Percentiles rank a stretch among this genome's conserved stretches.
Conservation (phyloP, 1,284 basidiomycete species). For the Cystobasidium slooffiae region DNA sequence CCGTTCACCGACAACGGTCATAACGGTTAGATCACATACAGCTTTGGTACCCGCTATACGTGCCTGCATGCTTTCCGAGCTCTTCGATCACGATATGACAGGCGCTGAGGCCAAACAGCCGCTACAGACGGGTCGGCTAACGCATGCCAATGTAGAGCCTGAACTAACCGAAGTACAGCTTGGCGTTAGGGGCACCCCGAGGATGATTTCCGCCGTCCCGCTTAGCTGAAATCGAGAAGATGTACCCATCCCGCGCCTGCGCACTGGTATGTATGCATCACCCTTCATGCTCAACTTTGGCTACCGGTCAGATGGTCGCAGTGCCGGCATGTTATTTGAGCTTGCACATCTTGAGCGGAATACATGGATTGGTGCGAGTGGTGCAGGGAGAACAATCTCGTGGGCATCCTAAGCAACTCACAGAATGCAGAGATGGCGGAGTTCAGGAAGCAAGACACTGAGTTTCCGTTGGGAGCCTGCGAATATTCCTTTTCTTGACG, state of each 20-base stretch:
- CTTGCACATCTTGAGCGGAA: slow-evolving; percentile 15
- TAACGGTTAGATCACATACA: slow-evolving; percentile 14
- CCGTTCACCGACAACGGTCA: slow-evolving; percentile 13
- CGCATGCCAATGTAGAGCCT: slow-evolving; percentile 17
- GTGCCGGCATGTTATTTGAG: slow-evolving; percentile 13
- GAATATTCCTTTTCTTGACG: slow-evolving; percentile 8
- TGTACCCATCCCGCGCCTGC: slow-evolving; percentile 16
- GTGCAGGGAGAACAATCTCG: slow-evolving; percentile 13
- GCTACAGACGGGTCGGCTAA: slow-evolving; percentile 14
- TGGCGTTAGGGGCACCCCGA: slow-evolving; percentile 12
- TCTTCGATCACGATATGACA: slow-evolving; percentile 11
- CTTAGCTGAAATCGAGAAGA: slow-evolving; percentile 15
- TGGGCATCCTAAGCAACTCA: slow-evolving; percentile 17
- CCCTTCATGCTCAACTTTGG: slow-evolving; percentile 13
- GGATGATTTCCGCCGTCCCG: slow-evolving; percentile 13
- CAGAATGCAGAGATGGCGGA: slow-evolving; percentile 4
- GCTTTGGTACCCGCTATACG: slow-evolving; percentile 15
- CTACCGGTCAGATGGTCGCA: slow-evolving; percentile 16
- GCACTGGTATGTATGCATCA: slow-evolving; percentile 15
- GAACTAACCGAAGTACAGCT: slow-evolving; percentile 8
- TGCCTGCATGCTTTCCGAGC: slow-evolving; percentile 15
- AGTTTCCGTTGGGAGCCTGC: slow-evolving; percentile 13
- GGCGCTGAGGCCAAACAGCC: slow-evolving; percentile 11
- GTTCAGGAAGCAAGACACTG: slow-evolving; percentile 15
- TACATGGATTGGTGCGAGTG: slow-evolving; percentile 15